A percentile compares a stretch with the other conserved stretches of the same genome.
Evolutionary conservation across 768 basidiomycete species (phyloP).

Genomic region (Floccularia luteovirens): DNA sequence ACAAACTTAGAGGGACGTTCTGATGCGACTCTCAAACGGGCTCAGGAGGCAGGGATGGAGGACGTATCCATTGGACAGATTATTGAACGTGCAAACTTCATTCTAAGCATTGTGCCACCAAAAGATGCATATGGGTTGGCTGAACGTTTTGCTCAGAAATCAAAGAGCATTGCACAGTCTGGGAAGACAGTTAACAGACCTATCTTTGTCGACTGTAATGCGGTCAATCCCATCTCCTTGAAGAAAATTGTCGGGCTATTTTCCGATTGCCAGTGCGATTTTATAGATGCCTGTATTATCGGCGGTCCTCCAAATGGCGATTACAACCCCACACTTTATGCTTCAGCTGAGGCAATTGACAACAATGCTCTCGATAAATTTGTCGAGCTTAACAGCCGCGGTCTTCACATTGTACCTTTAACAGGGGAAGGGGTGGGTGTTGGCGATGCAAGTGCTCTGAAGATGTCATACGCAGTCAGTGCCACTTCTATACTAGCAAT

Average conservation of each 20-base stretch:
- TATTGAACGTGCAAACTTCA: conserved; percentile 27
- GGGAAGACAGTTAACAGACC: conserved; percentile 11
- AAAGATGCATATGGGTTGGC: conserved; percentile 42
- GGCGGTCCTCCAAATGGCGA: conserved; percentile 42
- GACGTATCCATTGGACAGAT: conserved; percentile 22
- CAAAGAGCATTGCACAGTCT: conserved; percentile 4
- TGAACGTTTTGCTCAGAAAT: conserved; percentile 24
- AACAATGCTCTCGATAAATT: conserved; percentile 27
- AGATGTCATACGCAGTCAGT: conserved; percentile 58
- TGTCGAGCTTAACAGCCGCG: conserved; percentile 28
- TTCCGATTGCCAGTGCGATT: conserved; percentile 20
- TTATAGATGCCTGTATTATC: conserved; percentile 53
- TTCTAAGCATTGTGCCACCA: conserved; percentile 55
- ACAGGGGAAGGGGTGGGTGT: conserved; percentile 38
- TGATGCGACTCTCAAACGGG: conserved; percentile 38
- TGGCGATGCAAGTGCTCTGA: conserved; percentile 54
- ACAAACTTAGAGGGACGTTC: conserved; percentile 50
- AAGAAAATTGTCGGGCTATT: conserved; percentile 41
- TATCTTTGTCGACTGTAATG: conserved; percentile 51
- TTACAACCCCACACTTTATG: conserved; percentile 50
- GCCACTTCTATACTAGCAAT: background rate
- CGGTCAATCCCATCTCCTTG: conserved; percentile 43
- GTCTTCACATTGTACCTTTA: conserved; percentile 37
- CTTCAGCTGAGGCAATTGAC: conserved; percentile 32
- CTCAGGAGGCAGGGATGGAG: conserved; percentile 41